phyloP scores from a whole-genome alignment of 306 rosid genomes.

The Citrullus mucosospermus region DNA sequence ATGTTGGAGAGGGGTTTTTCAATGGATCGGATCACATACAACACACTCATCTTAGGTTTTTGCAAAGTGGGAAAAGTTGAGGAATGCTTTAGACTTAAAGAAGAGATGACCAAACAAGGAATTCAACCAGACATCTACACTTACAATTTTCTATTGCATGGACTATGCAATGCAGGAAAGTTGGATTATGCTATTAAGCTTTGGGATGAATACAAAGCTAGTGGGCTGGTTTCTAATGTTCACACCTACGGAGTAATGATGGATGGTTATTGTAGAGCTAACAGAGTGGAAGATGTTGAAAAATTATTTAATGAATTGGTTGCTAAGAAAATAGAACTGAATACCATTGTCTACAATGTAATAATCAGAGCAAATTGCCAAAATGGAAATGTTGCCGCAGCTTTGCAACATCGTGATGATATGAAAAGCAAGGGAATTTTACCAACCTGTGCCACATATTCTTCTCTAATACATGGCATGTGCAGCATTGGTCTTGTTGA shows the following conservation, averaged over 20 bases:
- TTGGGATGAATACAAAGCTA: constrained; percentile 35
- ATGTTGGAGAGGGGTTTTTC: constrained; percentile 48
- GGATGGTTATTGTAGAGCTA: constrained; percentile 47
- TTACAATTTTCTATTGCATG: constrained; percentile 47
- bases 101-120: constrained; percentile 39
- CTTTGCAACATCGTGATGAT: constrained; percentile 35
- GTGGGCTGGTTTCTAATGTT: constrained; percentile 42
- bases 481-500: constrained; percentile 41
- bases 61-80: constrained; percentile 39
- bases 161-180: constrained; percentile 42
- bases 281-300: constrained; percentile 40
- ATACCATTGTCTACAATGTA: constrained; percentile 45
- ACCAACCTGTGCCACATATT: constrained; percentile 41
- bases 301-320: constrained; percentile 37
- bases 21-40: constrained; percentile 48
- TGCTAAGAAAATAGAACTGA: constrained; percentile 36
- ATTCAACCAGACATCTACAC: constrained; percentile 49
- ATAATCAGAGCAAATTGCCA: constrained; percentile 42
- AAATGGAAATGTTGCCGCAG: constrained; percentile 34
- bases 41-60: constrained; percentile 54
- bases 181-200: constrained; percentile 36
- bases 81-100: constrained; percentile 39
- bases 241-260: constrained; percentile 53
- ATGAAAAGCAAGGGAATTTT: constrained; percentile 45
- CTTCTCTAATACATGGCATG: constrained; percentile 67